phyloP scores from a whole-genome alignment of 495 filamentous ascomycete species.

The Astrothelium macrocarpum region DNA sequence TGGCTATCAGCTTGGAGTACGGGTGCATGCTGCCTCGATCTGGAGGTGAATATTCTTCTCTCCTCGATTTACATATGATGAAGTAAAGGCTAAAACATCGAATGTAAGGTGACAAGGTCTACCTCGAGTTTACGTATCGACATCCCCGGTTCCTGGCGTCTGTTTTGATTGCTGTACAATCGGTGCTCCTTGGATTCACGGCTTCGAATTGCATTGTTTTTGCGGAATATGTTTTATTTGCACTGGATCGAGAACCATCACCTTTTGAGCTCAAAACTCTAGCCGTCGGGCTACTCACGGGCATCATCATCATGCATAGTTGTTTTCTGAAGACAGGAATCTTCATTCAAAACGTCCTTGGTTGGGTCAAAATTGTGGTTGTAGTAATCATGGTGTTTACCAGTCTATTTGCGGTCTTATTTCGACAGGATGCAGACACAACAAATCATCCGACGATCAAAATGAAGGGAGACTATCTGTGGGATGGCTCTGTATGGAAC shows the following conservation, averaged over 20 bases:
- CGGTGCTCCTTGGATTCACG: constrained; percentile 61
- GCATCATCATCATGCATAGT: constrained; percentile 24
- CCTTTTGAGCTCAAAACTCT: constrained; percentile 16
- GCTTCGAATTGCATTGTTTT: constrained; percentile 33
- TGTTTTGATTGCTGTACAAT: constrained; percentile 55
- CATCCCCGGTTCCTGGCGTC: constrained; percentile 60
- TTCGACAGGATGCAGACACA: constrained; percentile 15
- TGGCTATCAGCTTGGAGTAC: constrained; percentile 56
- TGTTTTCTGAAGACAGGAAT: constrained; percentile 25
- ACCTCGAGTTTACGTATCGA: constrained; percentile 67
- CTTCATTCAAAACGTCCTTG: constrained; percentile 25
- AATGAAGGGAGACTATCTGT: constrained; percentile 35
- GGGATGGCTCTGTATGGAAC: constrained; percentile 48
- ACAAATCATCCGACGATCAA: constrained; percentile 4
- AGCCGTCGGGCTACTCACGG: constrained; percentile 22
- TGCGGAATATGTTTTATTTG: constrained; percentile 23
- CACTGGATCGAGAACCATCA: constrained; percentile 18
- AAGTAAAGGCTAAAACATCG: neutral
- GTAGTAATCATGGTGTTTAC: constrained; percentile 37
- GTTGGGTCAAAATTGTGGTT: constrained; percentile 25
- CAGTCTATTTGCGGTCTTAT: constrained; percentile 31
- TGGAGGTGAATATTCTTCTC: constrained; percentile 37
- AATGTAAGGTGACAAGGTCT: constrained; percentile 48
- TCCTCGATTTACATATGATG: neutral
- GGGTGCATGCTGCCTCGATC: constrained; percentile 64